These are phyloP conservation scores for Backusella circina DNA, from an alignment of 192 early-diverging fungal species.

Conservation along the genomic window DNA sequence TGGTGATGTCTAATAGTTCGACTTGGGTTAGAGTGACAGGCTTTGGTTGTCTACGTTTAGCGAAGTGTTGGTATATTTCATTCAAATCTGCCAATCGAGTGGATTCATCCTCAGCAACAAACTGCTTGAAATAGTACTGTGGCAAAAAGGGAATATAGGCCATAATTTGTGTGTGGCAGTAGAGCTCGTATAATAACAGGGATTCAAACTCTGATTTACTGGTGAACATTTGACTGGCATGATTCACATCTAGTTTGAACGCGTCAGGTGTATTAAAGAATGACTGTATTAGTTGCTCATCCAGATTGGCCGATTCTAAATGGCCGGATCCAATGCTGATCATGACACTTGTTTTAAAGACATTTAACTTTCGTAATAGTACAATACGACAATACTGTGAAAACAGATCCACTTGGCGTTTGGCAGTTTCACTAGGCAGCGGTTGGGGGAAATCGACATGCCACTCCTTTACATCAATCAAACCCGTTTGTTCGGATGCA, in stretches of 20 bases:
- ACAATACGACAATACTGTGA: conserved; percentile 21
- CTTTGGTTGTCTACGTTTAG: not conserved
- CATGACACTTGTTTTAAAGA: conserved; percentile 16
- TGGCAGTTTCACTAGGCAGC: not conserved
- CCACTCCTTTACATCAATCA: conserved; percentile 17
- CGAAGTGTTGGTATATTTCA: conserved; percentile 12
- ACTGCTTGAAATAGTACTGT: not conserved
- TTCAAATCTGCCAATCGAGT: not conserved
- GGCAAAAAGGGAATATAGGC: conserved; percentile 22
- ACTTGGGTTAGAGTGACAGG: not conserved
- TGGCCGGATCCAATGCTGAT: not conserved
- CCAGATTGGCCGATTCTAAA: not conserved
- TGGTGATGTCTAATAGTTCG: not conserved
- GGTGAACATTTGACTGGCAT: not conserved
- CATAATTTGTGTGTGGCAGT: conserved; percentile 17
- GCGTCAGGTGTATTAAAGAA: not conserved
- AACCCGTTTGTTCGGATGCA: conserved; percentile 11
- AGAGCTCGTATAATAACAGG: conserved; percentile 7
- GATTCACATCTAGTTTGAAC: not conserved
- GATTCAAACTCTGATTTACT: conserved; percentile 8
- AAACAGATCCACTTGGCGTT: conserved; percentile 9
- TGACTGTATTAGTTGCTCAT: not conserved
- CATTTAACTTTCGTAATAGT: conserved; percentile 18
- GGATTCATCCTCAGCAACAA: not conserved
- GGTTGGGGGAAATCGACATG: conserved; percentile 24